Evolutionary conservation across 441 rosid species (phyloP).

Genomic region (Viola pubescens): DNA sequence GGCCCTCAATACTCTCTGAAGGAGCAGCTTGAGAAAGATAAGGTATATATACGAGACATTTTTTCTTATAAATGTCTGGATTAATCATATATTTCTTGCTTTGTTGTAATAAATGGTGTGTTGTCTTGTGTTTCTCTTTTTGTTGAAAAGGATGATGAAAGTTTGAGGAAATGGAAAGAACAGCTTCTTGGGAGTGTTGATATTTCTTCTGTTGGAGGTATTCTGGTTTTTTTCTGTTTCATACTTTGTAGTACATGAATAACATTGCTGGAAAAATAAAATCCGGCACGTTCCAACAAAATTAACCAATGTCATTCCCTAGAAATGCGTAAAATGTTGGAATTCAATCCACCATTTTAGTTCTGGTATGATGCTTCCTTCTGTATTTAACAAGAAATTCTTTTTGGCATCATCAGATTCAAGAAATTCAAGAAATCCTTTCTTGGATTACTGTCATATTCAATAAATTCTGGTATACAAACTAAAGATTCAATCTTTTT

Average conservation of each 20-base stretch:
- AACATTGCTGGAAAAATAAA: neutral
- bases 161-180: conserved; percentile 34
- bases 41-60: conserved; percentile 6
- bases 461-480: no score
- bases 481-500: neutral
- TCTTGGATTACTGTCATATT: no score
- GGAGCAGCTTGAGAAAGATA: conserved; percentile 34
- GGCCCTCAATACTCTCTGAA: conserved; percentile 27
- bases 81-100: neutral
- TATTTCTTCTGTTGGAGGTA: conserved; percentile 19
- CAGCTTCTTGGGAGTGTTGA: conserved; percentile 32
- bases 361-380: no score
- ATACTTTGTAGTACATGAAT: neutral
- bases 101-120: neutral
- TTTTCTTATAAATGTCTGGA: neutral
- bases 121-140: neutral
- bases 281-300: no score
- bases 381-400: no score
- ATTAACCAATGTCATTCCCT: no score
- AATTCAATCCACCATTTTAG: no score
- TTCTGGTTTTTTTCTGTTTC: neutral
- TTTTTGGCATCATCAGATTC: no score
- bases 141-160: conserved; percentile 25
- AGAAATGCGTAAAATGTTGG: no score
- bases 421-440: no score